Evolutionary conservation across 169 alveolate species (phyloP), one percentile per base, ranked within the genome.

Genomic region (Plasmodium vinckei): DNA sequence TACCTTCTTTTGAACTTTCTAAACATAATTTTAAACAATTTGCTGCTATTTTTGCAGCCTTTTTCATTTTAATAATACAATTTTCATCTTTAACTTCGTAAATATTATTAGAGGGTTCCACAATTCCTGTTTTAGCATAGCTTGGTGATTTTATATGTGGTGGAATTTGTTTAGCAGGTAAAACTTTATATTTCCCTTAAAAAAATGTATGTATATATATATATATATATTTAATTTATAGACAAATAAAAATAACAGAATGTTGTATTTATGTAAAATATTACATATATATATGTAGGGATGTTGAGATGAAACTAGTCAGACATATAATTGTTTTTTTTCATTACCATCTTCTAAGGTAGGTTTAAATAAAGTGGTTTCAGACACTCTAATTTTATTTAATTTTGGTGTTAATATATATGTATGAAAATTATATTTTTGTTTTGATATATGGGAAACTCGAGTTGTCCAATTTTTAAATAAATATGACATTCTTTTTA

Each of bases 1-100:
- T 91, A 23, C 98, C 98, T 77, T 61, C 87, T 64, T 87, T 70
- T 27, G 96, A 92, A 49, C 87, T 71, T 44, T 91, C 93, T 86
- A 91, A 82, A 92, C 96, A 94, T 59, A 67, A 61, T 73, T 87
- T 61, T 47, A 94, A 92, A 87, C 96, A 92, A 27, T 75, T 47
- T 5, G 95, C 92, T 19, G 96, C 96, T 19, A 94, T 27, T 21
- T 51, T 73, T 2, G 91, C 94, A 12, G 96, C 96, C 51, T 39
- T 73, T 65, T 93, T 88, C 96, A 94, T 94, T 27, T 69, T 69
- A 27, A 25, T 54, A 21, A 94, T 87, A 60, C 61, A 87, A 27
- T 59, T 69, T n/a, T 70, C 86, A 46, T 79, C 90, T 60, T 94
- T 94, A 33, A 94, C 93, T 72, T 94, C 96, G 60, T 92, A 92